Percentiles rank a stretch among this genome's conserved stretches.
Conservation (phyloP, 148 eudicot genomes). For the Rhododendron henanense region DNA sequence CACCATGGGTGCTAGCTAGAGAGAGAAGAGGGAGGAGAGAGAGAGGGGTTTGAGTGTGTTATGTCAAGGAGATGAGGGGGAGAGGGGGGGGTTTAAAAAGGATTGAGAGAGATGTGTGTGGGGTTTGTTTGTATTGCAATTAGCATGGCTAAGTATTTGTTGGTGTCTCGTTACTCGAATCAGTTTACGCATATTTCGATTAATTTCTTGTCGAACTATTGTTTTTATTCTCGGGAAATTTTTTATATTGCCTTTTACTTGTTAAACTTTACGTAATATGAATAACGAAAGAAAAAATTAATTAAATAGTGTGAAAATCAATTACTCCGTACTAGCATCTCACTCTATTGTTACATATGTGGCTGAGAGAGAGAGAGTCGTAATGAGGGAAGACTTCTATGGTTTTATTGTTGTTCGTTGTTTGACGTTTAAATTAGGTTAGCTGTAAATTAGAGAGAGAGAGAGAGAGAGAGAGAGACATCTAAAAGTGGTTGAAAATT, state of each 20-base stretch:
- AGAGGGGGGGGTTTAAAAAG: conserved; percentile 23
- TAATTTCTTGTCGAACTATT: no score
- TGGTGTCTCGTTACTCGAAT: no score
- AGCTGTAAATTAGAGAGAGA: conserved; percentile 4
- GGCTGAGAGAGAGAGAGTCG: background rate
- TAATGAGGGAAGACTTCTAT: background rate
- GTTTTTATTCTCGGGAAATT: no score
- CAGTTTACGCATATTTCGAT: no score
- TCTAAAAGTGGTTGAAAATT: background rate
- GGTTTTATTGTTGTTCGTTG: background rate
- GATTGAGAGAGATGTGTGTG: background rate
- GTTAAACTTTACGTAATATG: background rate
- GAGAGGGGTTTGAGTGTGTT: background rate
- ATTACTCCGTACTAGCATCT: no score
- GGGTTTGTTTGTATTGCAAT: background rate
- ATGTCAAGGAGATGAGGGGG: conserved; percentile 2
- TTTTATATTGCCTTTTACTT: no score
- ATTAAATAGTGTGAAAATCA: background rate
- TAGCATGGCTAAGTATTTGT: background rate
- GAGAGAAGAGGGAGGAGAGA: conserved; percentile 7
- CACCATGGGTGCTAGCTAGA: background rate
- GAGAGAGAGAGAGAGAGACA: background rate
- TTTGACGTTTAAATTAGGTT: conserved; percentile 5
- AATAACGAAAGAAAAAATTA: no score
- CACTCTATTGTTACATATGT: background rate